Base-by-base conservation (phyloP, 1,284 basidiomycete species). In the Fomitiporia mediterranea region DNA sequence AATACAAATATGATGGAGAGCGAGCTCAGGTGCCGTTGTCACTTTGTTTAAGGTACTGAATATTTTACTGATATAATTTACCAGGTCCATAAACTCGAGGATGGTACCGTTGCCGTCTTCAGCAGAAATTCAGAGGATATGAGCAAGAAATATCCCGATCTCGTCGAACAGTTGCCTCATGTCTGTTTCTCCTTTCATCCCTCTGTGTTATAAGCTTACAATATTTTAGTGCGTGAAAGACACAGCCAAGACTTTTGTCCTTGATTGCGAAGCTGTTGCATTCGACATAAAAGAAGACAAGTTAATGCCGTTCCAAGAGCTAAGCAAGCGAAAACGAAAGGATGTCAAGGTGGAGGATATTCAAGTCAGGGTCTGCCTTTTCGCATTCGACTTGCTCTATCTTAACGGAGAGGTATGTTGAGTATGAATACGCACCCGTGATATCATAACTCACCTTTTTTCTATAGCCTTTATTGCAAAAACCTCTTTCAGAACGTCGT, bases 1-100 rank as follows among this genome's bases (percentile, higher is more conserved):
- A 99, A 74, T 99, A 98, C 75, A 99, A 99, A 72, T 99, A 99
- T 66, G 97, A 99, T 64, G 97, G 97, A 7, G 97, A 99, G 71
- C 86, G 97, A 53, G 97, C 97, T 11, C 94, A 98, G 76, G 88
- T 87, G 50, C 35, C 72, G 1, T 63, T 5, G 34, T 39, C 23
- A 37, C 51, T 28, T 5, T 9, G 6, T 11, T 44, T 17, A 21
- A 15, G 3, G 13, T 43, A 19, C n/a, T 30, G 19, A 19, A 37
- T 32, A 27, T 13, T 2, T 35, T 19, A 23, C 38, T 56, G 25
- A 35, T 30, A 28, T 43, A 23, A 15, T 35, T 43, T 28, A 46
- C 17, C 65, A 91, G 81, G 88, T 95, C 2, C 94, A 98, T 70
- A 84, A 79, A 67, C 73, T 93, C 43, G 82, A 84, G 46, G 81